Evolutionary conservation across 805 yeast genomes (phyloP), one percentile per base, ranked within the genome.

Genomic region (Isabelozyma heimii): DNA sequence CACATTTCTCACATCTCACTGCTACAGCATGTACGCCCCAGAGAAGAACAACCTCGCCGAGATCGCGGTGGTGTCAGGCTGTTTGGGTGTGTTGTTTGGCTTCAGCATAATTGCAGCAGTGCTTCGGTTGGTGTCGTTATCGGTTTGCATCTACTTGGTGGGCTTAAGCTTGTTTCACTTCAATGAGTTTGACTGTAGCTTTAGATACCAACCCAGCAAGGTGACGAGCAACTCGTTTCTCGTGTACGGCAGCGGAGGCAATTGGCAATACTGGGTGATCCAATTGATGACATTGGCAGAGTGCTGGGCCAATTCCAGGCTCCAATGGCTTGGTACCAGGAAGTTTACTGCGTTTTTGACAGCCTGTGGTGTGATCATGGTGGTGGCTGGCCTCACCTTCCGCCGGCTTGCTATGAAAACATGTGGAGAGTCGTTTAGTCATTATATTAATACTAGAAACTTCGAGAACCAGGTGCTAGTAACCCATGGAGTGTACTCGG

Each of bases 361-460:
- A 4, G 43, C 10, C 2, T 2, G 52, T 10, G 71, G 69, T 1
- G 8, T 52, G 8, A 13, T 43, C 4, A 10, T 65, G 43, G 54
- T 60, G 4, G 43, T 52, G 1, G 14, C 43, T 1, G 76, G 76
- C 2, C 53, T 70, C 10, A 24, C 26, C 9, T 37, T 70, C 5
- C 50, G 76, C 26, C 57, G 52, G 14, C 17, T 52, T 28, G 68
- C 75, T 8, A 70, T 72, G 59, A 54, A 46, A 30, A 61, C 64
- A 5, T 67, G 75, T 47, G 74, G 75, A 5, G 53, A 55, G 28
- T 63, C 70, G 26, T 72, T 72, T 47, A 59, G 67, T 38, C 77
- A 72, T 52, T 57, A 61, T 44, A 63, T 72, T 12, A 56, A 53
- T 12, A 57, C 66, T 6, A 51, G 54, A 9, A 44, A 50, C 10